Base-by-base conservation (phyloP, 2,329 filamentous ascomycete genomes). In the Colletotrichum ledebouriae region DNA sequence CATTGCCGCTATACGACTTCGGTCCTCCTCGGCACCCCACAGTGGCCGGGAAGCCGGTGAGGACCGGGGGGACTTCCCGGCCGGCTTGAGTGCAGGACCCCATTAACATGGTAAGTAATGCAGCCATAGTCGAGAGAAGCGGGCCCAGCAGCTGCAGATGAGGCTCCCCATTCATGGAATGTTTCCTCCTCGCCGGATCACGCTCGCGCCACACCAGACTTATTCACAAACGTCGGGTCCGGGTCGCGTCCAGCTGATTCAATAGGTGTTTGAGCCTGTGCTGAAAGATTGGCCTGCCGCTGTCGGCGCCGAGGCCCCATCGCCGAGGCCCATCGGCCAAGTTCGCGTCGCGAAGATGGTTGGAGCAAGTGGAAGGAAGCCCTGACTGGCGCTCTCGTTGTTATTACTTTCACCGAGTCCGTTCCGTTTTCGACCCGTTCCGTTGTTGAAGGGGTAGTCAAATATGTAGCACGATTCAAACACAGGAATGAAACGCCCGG, bases 1-100 rank as follows among this genome's bases (percentile, higher is more conserved):
- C 55, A 69, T 69, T 47, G 52, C 53, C 34, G 39, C 42, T 25
- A 56, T 56, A 47, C 66, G 49, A 68, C 17, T 56, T 66, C 61
- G 66, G 66, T 37, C 17, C 33, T 37, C 17, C n/a, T 53, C 39
- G 53, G 65, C 33, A 29, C 65, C 46, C 61, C 65, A 59, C 61
- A 42, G 15, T 39, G 37, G 17, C 41, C 61, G 66, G 56, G 34
- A 50, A 17, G 41, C 15, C 55, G 34, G 61, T 33, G 55, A 39
- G 10, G 46, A 25, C 61, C 41, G 62, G 66, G 55, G 9, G 15
- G 22, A 17, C 37, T 56, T 29, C 41, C 37, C 41, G 49, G 47
- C 34, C 41, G 49, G 39, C 17, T 20, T 20, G 7, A 25, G 22
- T 25, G 22, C 37, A 37, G 25, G 20, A 44, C 13, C 22, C 22